Base-by-base conservation (phyloP, 495 filamentous ascomycete species). In the Trichocladium uniseriatum region DNA sequence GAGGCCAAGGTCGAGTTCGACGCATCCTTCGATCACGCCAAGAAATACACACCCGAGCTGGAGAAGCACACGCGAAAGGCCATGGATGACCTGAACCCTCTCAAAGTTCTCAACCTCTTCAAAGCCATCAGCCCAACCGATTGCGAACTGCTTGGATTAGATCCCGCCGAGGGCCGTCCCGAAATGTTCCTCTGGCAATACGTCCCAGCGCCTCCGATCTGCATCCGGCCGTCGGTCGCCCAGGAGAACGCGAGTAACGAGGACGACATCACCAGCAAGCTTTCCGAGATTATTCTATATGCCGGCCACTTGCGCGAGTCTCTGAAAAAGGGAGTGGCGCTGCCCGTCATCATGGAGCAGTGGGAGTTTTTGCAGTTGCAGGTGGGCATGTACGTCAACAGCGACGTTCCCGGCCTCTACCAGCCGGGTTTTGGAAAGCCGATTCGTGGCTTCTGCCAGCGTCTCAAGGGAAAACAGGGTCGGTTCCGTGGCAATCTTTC, bases 111-210 rank as follows among this genome's bases (percentile, higher is more conserved):
- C 38, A 88, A 95, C 56, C 70, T 97, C 10, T 95, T 98, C 73
- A 87, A 86, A 66, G 80, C 80, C 57, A 88, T 98, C 38, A 80
- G 79, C n/a, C 76, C 81, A 34, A 73, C 74, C 13, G 94, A 98
- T 64, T 95, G 90, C 61, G 94, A 97, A 60, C 74, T 98, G 10
- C 68, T 98, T 18, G 89, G 89, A 2, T 77, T 98, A 63, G 79
- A 95, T 54, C 87, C 92, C 28, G 73, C 79, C 24, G 86, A 94
- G 56, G 89, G 89, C 2, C 76, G 90, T 39, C 92, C 92, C 1
- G 92, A 98, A 58, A 94, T 95, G 86, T 94, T 95, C 65, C 75
- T 98, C 16, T 98, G 92, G 92, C 88, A 94, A 64, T 95, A 89
- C 62, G 75, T 98, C 20, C 92, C 92, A 1, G 91, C 89, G 3